These are phyloP conservation scores for Saccharomycopsis crataegensis DNA, from an alignment of 1,139 yeast genomes.

Conservation along the genomic window DNA sequence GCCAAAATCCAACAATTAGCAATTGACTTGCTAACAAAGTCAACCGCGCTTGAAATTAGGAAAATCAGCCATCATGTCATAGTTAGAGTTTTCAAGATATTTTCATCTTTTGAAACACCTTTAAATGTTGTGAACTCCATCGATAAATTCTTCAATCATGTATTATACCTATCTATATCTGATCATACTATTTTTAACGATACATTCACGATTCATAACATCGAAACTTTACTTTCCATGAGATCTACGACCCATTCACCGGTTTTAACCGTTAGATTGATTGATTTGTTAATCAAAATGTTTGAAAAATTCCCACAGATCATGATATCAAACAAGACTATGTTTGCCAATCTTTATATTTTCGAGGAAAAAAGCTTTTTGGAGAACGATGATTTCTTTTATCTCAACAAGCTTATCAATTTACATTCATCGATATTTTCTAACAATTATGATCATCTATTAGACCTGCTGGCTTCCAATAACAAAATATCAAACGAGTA, in stretches of 20 bases:
- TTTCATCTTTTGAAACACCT: neutral
- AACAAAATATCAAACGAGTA: neutral
- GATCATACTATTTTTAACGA: conserved; percentile 3
- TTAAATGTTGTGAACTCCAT: conserved; percentile 3
- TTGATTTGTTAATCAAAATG: conserved; percentile 6
- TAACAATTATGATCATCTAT: neutral
- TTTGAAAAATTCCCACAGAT: neutral
- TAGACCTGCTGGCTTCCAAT: too few relatives aligned
- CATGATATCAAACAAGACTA: neutral
- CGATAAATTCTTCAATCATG: conserved; percentile 11
- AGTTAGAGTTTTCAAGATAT: neutral
- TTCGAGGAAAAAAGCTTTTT: neutral
- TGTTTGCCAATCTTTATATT: conserved; percentile 5
- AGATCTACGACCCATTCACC: neutral
- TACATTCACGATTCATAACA: neutral
- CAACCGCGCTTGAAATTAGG: conserved; percentile 3
- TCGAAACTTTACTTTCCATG: neutral
- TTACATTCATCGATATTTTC: conserved; percentile 7
- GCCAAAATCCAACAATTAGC: too few relatives aligned
- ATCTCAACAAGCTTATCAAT: conserved; percentile 4
- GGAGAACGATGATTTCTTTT: conserved; percentile 7
- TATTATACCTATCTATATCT: neutral
- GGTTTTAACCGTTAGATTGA: conserved; percentile 3
- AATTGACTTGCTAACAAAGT: too few relatives aligned
- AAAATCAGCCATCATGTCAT: neutral